phyloP scores from a whole-genome alignment of 129 eudicot species.

The Flaveria robusta region DNA sequence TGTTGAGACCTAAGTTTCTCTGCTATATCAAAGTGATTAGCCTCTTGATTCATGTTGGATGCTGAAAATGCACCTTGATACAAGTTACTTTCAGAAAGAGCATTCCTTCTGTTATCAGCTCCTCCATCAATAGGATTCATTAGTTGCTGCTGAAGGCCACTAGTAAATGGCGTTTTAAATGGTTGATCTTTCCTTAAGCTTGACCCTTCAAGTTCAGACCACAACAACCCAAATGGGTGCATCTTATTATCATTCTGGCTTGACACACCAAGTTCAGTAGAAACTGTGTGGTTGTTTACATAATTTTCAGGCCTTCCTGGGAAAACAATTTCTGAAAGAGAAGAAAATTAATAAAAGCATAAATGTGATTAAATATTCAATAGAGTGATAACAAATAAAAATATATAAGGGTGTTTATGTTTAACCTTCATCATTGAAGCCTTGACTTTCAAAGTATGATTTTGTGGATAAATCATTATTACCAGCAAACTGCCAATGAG shows the following conservation, averaged over 20 bases:
- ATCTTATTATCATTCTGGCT: constrained; percentile 55
- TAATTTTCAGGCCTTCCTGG: constrained; percentile 66
- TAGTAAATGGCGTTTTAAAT: constrained; percentile 37
- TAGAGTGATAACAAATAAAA: background rate
- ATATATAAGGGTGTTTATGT: background rate
- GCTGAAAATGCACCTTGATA: constrained; percentile 51
- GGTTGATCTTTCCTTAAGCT: constrained; percentile 49
- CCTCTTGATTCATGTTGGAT: constrained; percentile 53
- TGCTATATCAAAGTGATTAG: constrained; percentile 52
- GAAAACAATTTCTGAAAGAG: constrained; percentile 70
- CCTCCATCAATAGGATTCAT: constrained; percentile 39
- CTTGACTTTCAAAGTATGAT: constrained; percentile 47
- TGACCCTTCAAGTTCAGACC: constrained; percentile 94
- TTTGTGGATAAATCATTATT: constrained; percentile 47
- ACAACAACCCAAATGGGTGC: constrained; percentile 85
- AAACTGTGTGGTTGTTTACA: constrained; percentile 32
- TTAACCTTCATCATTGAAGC: constrained; percentile 76
- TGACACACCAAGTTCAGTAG: constrained; percentile 35
- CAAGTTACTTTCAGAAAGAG: constrained; percentile 43
- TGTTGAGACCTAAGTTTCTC: constrained; percentile 72
- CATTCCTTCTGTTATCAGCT: constrained; percentile 41
- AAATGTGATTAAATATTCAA: background rate
- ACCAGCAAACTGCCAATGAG: constrained; percentile 56
- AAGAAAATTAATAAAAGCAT: background rate
- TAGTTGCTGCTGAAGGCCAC: constrained; percentile 49